Evolutionary conservation across 768 basidiomycete genomes (phyloP).

Genomic region (Amanita exitialis): DNA sequence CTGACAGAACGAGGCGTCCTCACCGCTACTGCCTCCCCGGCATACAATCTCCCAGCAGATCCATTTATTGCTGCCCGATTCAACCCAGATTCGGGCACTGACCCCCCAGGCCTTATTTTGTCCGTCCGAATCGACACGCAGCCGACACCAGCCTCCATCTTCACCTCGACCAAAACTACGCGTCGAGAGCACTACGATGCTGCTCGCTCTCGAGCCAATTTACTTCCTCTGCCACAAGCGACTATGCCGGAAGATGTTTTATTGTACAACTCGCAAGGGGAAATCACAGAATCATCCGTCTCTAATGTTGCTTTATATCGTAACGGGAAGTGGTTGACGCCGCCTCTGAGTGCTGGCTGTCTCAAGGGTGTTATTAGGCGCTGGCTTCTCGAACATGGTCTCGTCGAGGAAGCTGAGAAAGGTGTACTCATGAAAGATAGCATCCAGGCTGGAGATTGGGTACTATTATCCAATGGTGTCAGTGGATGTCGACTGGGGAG

Average conservation of each 20-base stretch:
- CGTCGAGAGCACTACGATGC: slow-evolving; percentile 45
- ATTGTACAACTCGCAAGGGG: slow-evolving; percentile 40
- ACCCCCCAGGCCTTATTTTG: slow-evolving; percentile 23
- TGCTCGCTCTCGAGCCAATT: slow-evolving; percentile 47
- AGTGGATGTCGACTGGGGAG: slow-evolving; percentile 57
- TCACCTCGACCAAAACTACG: slow-evolving; percentile 68
- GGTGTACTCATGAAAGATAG: slow-evolving; percentile 29
- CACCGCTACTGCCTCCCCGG: slow-evolving; percentile 9
- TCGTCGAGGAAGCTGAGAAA: slow-evolving; percentile 40
- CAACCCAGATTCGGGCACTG: slow-evolving; percentile 1
- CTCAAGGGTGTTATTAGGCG: slow-evolving; percentile 63
- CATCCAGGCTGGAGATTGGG: slow-evolving; percentile 46
- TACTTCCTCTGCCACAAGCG: slow-evolving; percentile 24
- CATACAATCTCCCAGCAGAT: slow-evolving; percentile 9
- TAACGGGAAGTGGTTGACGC: slow-evolving; percentile 53
- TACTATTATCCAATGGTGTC: slow-evolving; percentile 66
- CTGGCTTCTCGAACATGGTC: slow-evolving; percentile 53
- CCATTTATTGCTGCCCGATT: slow-evolving; percentile 7
- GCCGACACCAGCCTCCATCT: slow-evolving; percentile 42
- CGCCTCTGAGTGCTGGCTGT: slow-evolving; percentile 49
- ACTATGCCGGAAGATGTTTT: slow-evolving; percentile 44
- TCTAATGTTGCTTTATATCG: slow-evolving; percentile 66
- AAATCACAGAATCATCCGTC: slow-evolving; percentile 58
- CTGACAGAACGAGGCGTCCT: slow-evolving; percentile 12
- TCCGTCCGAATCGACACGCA: slow-evolving; percentile 44